Conservation (phyloP, 306 rosid species). For the Glycine latifolia region DNA sequence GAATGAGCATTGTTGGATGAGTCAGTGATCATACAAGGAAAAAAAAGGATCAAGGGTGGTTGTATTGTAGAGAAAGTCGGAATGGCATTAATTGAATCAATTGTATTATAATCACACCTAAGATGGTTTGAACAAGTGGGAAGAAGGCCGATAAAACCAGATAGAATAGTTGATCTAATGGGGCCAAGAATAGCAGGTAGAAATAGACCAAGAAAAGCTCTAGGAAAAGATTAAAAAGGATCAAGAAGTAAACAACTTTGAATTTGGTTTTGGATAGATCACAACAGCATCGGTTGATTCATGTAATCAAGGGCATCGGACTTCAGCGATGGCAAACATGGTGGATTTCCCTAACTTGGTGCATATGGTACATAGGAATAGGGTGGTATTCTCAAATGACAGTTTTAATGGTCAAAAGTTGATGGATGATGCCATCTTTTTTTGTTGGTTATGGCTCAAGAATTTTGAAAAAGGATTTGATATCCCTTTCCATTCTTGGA, state of each 20-base stretch:
- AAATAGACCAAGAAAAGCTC: too few relatives aligned
- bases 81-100: background rate
- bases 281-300: background rate
- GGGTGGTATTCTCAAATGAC: too few relatives aligned
- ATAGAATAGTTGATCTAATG: too few relatives aligned
- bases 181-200: too few relatives aligned
- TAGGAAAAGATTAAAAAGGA: background rate
- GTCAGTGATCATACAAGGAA: constrained; percentile 1
- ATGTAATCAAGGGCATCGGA: background rate
- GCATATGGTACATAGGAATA: too few relatives aligned
- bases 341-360: too few relatives aligned
- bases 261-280: background rate
- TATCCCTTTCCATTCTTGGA: too few relatives aligned
- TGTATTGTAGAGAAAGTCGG: background rate
- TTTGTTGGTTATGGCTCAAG: too few relatives aligned
- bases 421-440: too few relatives aligned
- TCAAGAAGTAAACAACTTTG: background rate
- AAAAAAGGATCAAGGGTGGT: background rate
- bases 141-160: background rate
- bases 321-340: too few relatives aligned
- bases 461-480: too few relatives aligned
- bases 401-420: too few relatives aligned
- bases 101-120: background rate
- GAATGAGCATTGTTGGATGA: background rate
- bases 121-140: background rate